phyloP scores from a whole-genome alignment of 345 rosid species.

The Kandelia obovata region DNA sequence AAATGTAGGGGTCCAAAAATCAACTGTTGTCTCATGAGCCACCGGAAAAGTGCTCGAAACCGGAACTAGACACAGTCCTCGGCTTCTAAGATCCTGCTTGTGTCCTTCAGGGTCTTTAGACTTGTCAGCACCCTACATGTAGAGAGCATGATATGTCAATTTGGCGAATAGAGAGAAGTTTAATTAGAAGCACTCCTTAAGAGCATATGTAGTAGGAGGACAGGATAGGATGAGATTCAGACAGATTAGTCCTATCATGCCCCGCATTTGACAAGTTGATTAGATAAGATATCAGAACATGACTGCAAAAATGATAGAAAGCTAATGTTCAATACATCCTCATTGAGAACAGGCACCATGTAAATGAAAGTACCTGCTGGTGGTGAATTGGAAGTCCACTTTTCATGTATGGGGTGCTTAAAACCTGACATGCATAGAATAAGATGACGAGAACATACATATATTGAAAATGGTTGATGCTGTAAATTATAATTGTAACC shows the following conservation, averaged over 20 bases:
- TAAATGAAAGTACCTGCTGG: slow-evolving; percentile 45
- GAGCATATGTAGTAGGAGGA: too few relatives aligned
- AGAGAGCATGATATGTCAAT: not conserved
- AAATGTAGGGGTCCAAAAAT: slow-evolving; percentile 93
- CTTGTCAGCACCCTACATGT: slow-evolving; percentile 50
- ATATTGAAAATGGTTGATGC: not conserved
- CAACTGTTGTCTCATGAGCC: slow-evolving; percentile 73
- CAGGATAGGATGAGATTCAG: too few relatives aligned
- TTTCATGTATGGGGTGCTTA: slow-evolving; percentile 93
- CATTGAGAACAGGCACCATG: too few relatives aligned
- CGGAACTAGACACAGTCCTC: slow-evolving; percentile 90
- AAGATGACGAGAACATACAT: not conserved
- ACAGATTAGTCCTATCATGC: too few relatives aligned
- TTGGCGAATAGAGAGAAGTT: not conserved
- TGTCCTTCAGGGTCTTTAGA: slow-evolving; percentile 57
- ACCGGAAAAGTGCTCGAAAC: slow-evolving; percentile 87
- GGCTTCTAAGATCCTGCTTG: slow-evolving; percentile 81
- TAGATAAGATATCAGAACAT: too few relatives aligned
- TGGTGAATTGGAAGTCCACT: slow-evolving; percentile 77
- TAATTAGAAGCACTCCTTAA: not conserved
- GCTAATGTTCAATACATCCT: too few relatives aligned
- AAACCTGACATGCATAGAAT: slow-evolving; percentile 42
- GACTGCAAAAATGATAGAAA: too few relatives aligned
- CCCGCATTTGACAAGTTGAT: too few relatives aligned
- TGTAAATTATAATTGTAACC: too few relatives aligned